Evolutionary conservation across 768 basidiomycete genomes (phyloP).

Genomic region (Aureoboletus auriporus): DNA sequence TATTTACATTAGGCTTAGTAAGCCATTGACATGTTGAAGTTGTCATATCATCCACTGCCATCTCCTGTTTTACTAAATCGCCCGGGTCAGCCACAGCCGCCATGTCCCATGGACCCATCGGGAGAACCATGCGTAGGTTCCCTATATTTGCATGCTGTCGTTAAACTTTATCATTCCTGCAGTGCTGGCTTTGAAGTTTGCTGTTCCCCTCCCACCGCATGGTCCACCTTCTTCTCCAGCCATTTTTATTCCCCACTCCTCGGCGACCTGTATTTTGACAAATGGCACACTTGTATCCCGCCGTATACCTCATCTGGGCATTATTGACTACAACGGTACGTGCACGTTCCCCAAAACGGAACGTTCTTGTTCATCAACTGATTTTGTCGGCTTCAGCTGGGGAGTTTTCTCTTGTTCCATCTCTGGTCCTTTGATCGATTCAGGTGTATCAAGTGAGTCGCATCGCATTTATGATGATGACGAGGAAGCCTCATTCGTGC

Average conservation of each 20-base stretch:
- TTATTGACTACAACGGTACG: slow-evolving; percentile 49
- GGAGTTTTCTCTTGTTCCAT: slow-evolving; percentile 63
- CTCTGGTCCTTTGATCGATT: slow-evolving; percentile 81
- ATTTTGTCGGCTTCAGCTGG: slow-evolving; percentile 39
- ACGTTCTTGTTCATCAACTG: neutral
- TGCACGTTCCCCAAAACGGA: neutral
- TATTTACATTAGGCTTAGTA: neutral
- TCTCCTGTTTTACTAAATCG: no score
- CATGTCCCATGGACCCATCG: no score
- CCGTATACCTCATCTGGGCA: slow-evolving; percentile 62
- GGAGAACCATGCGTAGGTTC: no score
- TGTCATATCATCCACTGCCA: no score
- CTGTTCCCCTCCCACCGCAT: neutral
- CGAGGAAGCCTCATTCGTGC: no score
- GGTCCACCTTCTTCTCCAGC: neutral
- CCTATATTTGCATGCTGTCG: no score
- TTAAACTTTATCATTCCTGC: neutral
- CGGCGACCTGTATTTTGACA: slow-evolving; percentile 2
- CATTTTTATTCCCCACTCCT: neutral
- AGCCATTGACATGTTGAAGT: no score
- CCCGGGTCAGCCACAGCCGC: no score
- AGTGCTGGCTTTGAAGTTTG: neutral
- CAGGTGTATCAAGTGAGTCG: slow-evolving; percentile 56
- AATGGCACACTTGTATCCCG: slow-evolving; percentile 65
- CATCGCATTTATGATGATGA: no score